Base-by-base conservation (phyloP, 345 rosid species). In the Eucalyptus pauciflora region DNA sequence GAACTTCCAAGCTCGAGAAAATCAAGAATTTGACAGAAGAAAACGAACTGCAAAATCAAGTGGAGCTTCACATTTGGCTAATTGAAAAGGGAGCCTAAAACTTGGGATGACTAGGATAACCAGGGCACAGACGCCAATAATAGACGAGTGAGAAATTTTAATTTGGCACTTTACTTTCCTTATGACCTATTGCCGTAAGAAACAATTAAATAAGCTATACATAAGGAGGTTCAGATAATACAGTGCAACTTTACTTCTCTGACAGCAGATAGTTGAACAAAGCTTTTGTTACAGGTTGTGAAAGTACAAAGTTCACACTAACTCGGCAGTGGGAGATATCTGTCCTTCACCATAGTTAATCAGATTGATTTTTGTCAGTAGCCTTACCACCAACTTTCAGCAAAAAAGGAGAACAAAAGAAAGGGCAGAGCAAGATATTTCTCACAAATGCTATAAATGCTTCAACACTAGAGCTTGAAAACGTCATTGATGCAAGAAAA, bases 181-280 rank as follows among this genome's bases (percentile, higher is more conserved):
- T 33, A 33, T 33, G 45, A 9, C 25, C 80, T 33, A 33, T 9
- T 9, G 24, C 43, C 11, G 13, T 7, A 17, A 17, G 13, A n/a
- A 69, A 33, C 2, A 69, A 69, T 33, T 16, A 33, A 0, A 69
- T 0, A 69, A 69, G 80, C 80, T 0, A 69, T 33, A 0, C 0
- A 17, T 9, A 0, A 69, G 80, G 0, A 69, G 80, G 7, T 17
- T 69, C 80, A 33, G 80, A 69, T 0, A 7, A 41, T 33, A 69
- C 45, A 33, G 24, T 1, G 25, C 6, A 33, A 50, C 43, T 22
- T 22, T 27, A 79, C 62, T 25, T 7, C 48, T 71, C 37, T 52
- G 29, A 45, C 41, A 50, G 45, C 25, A 71, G 49, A 76, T 41
- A 10, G 49, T 9, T 83, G 76, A 83, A 52, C 56, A 80, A 54